A percentile compares a stretch with the other conserved stretches of the same genome.
phyloP scores from a whole-genome alignment of 768 basidiomycete species.

The Holtermannia corniformis region DNA sequence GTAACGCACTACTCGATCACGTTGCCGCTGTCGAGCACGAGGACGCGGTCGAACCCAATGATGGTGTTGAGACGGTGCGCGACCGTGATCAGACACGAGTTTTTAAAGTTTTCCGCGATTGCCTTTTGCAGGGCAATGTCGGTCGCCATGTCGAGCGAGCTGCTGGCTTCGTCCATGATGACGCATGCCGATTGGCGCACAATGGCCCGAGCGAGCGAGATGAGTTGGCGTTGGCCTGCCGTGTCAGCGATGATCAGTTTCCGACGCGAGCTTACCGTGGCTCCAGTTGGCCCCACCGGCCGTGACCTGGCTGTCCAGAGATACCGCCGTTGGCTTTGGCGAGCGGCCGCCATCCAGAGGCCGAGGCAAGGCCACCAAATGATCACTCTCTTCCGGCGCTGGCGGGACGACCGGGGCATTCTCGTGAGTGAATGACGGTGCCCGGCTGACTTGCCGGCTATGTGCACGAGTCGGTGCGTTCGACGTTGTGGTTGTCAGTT shows the following conservation, averaged over 20 bases:
- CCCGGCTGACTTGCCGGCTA: constrained; percentile 11
- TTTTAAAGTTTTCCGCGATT: constrained; percentile 38
- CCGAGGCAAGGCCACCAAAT: constrained; percentile 2
- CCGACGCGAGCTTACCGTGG: too few species aligned
- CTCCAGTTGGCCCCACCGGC: not conserved
- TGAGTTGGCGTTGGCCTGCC: constrained; percentile 53
- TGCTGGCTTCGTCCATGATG: constrained; percentile 40
- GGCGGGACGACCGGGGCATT: constrained; percentile 4
- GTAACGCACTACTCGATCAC: constrained; percentile 9
- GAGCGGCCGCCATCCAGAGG: not conserved
- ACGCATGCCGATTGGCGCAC: constrained; percentile 61
- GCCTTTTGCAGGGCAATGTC: constrained; percentile 39
- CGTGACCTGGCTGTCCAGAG: not conserved
- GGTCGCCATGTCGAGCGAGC: constrained; percentile 40
- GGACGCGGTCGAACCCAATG: constrained; percentile 50
- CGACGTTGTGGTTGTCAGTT: constrained; percentile 50
- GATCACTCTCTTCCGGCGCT: constrained; percentile 8
- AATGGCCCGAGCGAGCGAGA: constrained; percentile 78
- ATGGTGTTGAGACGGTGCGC: constrained; percentile 37
- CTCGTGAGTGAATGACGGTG: constrained; percentile 15
- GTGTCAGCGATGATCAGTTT: too few species aligned
- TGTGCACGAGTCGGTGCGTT: not conserved
- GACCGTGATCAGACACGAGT: constrained; percentile 39
- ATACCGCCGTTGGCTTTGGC: not conserved
- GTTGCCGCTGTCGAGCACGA: constrained; percentile 46